These are phyloP conservation scores for Hemisphaericaspora xylanilytica DNA, from an alignment of 1,139 yeast genomes.

Conservation along the genomic window DNA sequence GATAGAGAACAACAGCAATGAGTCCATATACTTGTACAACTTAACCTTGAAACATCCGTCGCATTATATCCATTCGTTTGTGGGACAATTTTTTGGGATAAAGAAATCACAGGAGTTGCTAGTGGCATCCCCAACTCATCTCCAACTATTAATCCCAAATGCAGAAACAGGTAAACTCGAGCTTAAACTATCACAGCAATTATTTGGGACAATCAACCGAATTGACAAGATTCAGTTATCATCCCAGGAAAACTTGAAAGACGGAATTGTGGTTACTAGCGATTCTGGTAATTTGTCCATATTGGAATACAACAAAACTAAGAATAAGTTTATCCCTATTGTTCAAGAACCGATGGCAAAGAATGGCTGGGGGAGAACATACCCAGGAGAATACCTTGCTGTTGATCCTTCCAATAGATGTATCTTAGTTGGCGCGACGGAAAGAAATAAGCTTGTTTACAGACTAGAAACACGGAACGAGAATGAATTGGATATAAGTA, in stretches of 20 bases:
- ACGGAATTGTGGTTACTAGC: slow-evolving; percentile 65
- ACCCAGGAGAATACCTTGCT: slow-evolving; percentile 76
- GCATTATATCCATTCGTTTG: slow-evolving; percentile 50
- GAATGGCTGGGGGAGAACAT: slow-evolving; percentile 68
- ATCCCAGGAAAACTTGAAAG: slow-evolving; percentile 45
- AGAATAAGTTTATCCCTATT: slow-evolving; percentile 45
- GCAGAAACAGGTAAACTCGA: slow-evolving; percentile 55
- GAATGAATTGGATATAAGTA: slow-evolving; percentile 48
- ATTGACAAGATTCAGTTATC: slow-evolving; percentile 51
- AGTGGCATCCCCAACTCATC: slow-evolving; percentile 51
- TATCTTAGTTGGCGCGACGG: slow-evolving; percentile 66
- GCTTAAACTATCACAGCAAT: slow-evolving; percentile 40
- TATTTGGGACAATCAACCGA: slow-evolving; percentile 60
- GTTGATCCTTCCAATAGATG: slow-evolving; percentile 77
- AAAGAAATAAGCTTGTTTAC: slow-evolving; percentile 67
- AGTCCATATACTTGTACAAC: slow-evolving; percentile 59
- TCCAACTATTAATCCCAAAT: slow-evolving; percentile 54
- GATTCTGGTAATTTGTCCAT: slow-evolving; percentile 78
- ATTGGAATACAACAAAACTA: slow-evolving; percentile 44
- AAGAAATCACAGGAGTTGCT: slow-evolving; percentile 64
- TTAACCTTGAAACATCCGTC: slow-evolving; percentile 62
- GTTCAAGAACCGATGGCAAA: slow-evolving; percentile 71
- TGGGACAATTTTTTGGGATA: slow-evolving; percentile 66
- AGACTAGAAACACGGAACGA: slow-evolving; percentile 21
- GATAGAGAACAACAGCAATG: slow-evolving; percentile 19